phyloP scores from a whole-genome alignment of 2,329 filamentous ascomycete genomes.

The Neopestalotiopsis clavispora region DNA sequence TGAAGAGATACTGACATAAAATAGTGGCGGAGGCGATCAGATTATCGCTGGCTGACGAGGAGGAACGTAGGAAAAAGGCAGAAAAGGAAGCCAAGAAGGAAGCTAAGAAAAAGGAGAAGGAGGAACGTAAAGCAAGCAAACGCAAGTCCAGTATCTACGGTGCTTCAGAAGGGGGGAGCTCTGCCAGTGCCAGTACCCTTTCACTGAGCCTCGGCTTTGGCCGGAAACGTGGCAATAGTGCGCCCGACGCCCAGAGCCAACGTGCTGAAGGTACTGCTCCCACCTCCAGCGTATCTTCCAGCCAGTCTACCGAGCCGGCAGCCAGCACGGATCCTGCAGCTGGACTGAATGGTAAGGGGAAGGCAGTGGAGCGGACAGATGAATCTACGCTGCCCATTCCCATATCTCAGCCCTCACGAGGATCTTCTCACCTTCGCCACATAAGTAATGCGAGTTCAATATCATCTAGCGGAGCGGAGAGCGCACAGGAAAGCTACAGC shows the following conservation, averaged over 20 bases:
- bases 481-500: slow-evolving; percentile 58
- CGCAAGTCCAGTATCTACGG: slow-evolving; percentile 55
- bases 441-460: slow-evolving; percentile 88
- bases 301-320: slow-evolving; percentile 34
- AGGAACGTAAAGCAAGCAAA: slow-evolving; percentile 77
- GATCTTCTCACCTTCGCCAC: slow-evolving; percentile 76
- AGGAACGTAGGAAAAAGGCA: slow-evolving; percentile 85
- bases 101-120: slow-evolving; percentile 84
- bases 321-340: slow-evolving; percentile 29
- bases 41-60: slow-evolving; percentile 87
- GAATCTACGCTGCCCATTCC: slow-evolving; percentile 48
- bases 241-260: slow-evolving; percentile 56
- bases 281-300: slow-evolving; percentile 42
- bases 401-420: slow-evolving; percentile 54
- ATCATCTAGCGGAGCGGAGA: slow-evolving; percentile 77
- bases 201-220: slow-evolving; percentile 59
- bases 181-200: slow-evolving; percentile 67
- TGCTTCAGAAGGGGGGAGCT: slow-evolving; percentile 42
- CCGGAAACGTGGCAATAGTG: slow-evolving; percentile 63
- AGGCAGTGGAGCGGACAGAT: slow-evolving; percentile 66
- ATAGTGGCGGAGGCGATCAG: slow-evolving; percentile 87
- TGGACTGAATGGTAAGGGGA: slow-evolving; percentile 65
- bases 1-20: neutral
- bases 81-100: slow-evolving; percentile 86
- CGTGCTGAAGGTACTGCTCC: slow-evolving; percentile 60